A percentile compares a stretch with the other conserved stretches of the same genome.
Conservation (phyloP, 2,329 filamentous ascomycete genomes). For the Tolypocladium sp. region DNA sequence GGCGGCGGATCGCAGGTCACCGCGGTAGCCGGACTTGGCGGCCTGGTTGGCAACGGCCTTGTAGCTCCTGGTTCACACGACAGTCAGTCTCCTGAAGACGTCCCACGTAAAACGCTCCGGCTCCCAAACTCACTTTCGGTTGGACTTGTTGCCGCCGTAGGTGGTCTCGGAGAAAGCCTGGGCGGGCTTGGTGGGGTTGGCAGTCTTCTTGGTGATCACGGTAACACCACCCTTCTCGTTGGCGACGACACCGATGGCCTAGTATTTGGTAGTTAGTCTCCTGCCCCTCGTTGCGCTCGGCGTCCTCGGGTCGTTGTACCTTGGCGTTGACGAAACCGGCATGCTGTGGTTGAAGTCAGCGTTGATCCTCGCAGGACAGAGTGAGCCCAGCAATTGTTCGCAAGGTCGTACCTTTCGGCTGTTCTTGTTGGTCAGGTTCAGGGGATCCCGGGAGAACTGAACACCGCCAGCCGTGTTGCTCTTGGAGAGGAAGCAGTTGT, state of each 20-base stretch:
- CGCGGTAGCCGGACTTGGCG: conserved; percentile 78
- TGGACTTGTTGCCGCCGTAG: conserved; percentile 64
- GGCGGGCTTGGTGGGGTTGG: conserved; percentile 64
- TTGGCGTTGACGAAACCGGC: conserved; percentile 90
- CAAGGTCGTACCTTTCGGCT: conserved; percentile 64
- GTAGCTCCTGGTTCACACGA: conserved; percentile 59
- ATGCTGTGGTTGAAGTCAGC: conserved; percentile 50
- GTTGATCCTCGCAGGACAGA: background rate
- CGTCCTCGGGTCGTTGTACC: conserved; percentile 41
- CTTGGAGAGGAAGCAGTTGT: conserved; percentile 91
- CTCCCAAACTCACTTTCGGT: conserved; percentile 50
- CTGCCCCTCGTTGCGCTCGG: background rate
- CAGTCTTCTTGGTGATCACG: conserved; percentile 77
- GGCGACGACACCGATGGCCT: conserved; percentile 76
- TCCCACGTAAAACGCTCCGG: background rate
- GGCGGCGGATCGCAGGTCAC: conserved; percentile 67
- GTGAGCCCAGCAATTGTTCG: background rate
- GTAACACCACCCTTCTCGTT: conserved; percentile 71
- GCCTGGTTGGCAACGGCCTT: conserved; percentile 74
- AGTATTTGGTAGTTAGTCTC: conserved; percentile 11
- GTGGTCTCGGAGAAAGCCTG: conserved; percentile 54
- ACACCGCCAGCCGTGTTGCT: conserved; percentile 69
- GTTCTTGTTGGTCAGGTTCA: conserved; percentile 90
- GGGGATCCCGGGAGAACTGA: conserved; percentile 87
- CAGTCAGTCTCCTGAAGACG: conserved; percentile 8